These are phyloP conservation scores for Leptographium galeiforme DNA, from an alignment of 2,329 filamentous ascomycete genomes.

Conservation along the genomic window DNA sequence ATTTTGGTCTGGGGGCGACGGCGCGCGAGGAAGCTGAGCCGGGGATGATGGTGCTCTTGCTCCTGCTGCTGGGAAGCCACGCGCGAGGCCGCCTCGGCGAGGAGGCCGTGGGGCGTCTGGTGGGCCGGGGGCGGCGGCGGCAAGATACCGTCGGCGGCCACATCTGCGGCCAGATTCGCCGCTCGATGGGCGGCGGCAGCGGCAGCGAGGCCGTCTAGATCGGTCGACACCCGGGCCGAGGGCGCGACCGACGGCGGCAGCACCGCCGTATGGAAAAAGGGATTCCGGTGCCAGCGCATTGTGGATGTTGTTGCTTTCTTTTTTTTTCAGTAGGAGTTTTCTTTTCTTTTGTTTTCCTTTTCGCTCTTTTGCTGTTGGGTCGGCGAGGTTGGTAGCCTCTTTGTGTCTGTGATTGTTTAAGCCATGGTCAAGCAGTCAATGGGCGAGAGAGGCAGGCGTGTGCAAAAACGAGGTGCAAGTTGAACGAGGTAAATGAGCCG, in stretches of 20 bases:
- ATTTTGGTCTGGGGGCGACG: conserved; percentile 1
- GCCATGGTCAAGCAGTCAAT: not conserved
- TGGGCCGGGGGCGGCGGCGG: not conserved
- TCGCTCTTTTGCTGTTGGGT: not conserved
- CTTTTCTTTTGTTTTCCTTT: too few relatives aligned
- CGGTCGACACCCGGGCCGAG: conserved; percentile 8
- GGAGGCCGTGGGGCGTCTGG: conserved; percentile 4
- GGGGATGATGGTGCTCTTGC: not conserved
- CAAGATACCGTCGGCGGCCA: not conserved
- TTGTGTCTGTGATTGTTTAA: not conserved
- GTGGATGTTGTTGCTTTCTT: not conserved
- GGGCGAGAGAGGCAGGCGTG: not conserved
- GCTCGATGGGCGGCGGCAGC: conserved; percentile 2
- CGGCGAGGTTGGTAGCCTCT: not conserved
- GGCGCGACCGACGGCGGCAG: conserved; percentile 12
- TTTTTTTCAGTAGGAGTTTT: too few relatives aligned
- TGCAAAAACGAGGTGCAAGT: not conserved
- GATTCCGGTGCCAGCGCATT: conserved; percentile 13
- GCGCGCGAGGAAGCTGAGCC: not conserved
- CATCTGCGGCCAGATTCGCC: not conserved
- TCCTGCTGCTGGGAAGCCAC: not conserved
- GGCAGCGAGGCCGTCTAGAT: conserved; percentile 7
- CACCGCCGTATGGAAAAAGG: conserved; percentile 13
- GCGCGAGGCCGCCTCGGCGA: conserved; percentile 9
- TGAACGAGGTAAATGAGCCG: not conserved